Conservation (phyloP, 257 asterid genomes). For the Voacanga thouarsii region DNA sequence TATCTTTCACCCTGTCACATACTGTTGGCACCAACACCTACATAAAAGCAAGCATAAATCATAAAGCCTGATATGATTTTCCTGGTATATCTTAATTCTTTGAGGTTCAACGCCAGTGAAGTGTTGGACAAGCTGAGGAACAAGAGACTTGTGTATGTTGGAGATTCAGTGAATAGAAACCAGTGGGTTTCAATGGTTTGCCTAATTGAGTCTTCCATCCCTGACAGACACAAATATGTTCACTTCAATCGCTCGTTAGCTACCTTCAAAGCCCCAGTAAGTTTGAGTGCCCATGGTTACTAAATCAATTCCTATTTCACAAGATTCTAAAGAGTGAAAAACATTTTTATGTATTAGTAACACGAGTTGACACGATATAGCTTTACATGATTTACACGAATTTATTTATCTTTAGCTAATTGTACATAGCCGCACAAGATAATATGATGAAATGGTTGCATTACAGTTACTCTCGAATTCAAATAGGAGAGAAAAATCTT, state of each 20-base stretch:
- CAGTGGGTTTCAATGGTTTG: slow-evolving; percentile 61
- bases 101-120: slow-evolving; percentile 44
- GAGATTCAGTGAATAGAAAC: slow-evolving; percentile 53
- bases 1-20: neutral
- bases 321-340: too few relatives aligned
- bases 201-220: slow-evolving; percentile 39
- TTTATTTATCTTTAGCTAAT: too few relatives aligned
- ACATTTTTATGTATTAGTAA: too few relatives aligned
- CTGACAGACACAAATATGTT: slow-evolving; percentile 25
- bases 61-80: neutral
- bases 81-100: neutral
- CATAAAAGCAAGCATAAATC: neutral
- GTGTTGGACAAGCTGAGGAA: slow-evolving; percentile 51
- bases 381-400: too few relatives aligned
- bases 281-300: neutral
- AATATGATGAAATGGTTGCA: too few relatives aligned
- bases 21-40: neutral
- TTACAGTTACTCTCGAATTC: too few relatives aligned
- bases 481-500: too few relatives aligned
- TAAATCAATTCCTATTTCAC: too few relatives aligned
- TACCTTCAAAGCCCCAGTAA: slow-evolving; percentile 35
- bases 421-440: too few relatives aligned
- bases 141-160: slow-evolving; percentile 46
- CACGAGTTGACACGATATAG: too few relatives aligned
- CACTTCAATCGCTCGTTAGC: slow-evolving; percentile 24